Evolutionary conservation across 148 eudicot species (phyloP), one percentile per base, ranked within the genome.

Genomic region (Rhododendron ferrugineum): DNA sequence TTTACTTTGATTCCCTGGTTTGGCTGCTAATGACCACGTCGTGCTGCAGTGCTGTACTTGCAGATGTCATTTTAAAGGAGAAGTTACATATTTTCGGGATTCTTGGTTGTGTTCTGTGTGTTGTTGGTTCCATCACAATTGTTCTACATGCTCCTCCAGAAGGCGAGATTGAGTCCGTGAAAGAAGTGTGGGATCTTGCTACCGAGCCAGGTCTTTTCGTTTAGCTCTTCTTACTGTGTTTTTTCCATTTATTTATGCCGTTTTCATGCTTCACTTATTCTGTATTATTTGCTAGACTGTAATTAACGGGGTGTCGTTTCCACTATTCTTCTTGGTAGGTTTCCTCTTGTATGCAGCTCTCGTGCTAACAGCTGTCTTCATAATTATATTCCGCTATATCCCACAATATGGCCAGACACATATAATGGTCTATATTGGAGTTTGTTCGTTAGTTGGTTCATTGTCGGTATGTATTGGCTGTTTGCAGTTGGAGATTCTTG

Each of bases 131-230:
- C 68, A 92, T 90, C 74, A 92, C 95, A 22, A 94, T 94, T 75
- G 98, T 93, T 89, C 87, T 94, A 75, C 98, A 94, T 90, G 96
- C 98, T 86, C 98, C 98, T 86, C 94, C 86, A 80, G 98, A 94
- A 76, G 92, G 92, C 75, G 89, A 89, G 88, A 94, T 94, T 78
- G 92, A 87, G 78, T 94, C 98, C 52, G 96, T 94, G 34, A 86
- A 58, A 86, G 98, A 94, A 84, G 93, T 94, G 46, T 94, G 98
- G 98, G 85, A 88, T 87, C 95, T 94, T 83, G 96, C 96, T 86
- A 93, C 98, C 22, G 96, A 94, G 87, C 98, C 96, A 82, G 98
- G 98, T 94, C 87, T 77, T 13, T 81, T 77, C 20, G 1, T 37
- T 66, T 58, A 26, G 1, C 77, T 50, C 30, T 9, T 72, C 2